phyloP scores from a whole-genome alignment of 768 basidiomycete species.

The Pulveroboletus sp. region DNA sequence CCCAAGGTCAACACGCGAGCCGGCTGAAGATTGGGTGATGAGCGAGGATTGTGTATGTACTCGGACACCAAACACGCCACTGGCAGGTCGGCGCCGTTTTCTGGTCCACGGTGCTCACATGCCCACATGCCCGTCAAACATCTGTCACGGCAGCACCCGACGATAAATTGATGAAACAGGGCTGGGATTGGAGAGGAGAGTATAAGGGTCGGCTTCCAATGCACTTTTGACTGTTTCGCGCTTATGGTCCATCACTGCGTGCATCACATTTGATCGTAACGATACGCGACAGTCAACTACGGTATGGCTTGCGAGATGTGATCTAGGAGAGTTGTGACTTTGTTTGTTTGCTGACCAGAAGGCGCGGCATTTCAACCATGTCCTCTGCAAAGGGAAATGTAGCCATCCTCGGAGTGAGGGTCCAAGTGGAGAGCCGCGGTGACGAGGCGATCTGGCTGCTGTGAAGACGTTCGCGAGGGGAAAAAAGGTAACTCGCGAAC shows the following conservation, averaged over 20 bases:
- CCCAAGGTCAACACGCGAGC: background rate
- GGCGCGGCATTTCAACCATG: background rate
- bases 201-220: background rate
- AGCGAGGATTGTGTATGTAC: background rate
- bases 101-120: background rate
- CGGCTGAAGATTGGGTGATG: background rate
- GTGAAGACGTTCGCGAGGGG: background rate
- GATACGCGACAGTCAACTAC: constrained; percentile 1
- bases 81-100: too few relatives aligned
- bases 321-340: background rate
- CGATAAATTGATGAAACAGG: background rate
- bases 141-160: background rate
- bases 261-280: constrained; percentile 16
- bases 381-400: background rate
- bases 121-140: background rate
- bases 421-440: background rate
- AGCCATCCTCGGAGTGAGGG: background rate
- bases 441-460: background rate
- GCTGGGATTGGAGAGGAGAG: background rate
- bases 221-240: background rate
- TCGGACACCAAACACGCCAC: too few relatives aligned
- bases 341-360: background rate
- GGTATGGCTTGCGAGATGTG: background rate
- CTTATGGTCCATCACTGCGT: constrained; percentile 1
- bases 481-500: background rate